These are phyloP conservation scores for Polysphondylium violaceum DNA, from an alignment of 78 protist species.

Conservation along the genomic window DNA sequence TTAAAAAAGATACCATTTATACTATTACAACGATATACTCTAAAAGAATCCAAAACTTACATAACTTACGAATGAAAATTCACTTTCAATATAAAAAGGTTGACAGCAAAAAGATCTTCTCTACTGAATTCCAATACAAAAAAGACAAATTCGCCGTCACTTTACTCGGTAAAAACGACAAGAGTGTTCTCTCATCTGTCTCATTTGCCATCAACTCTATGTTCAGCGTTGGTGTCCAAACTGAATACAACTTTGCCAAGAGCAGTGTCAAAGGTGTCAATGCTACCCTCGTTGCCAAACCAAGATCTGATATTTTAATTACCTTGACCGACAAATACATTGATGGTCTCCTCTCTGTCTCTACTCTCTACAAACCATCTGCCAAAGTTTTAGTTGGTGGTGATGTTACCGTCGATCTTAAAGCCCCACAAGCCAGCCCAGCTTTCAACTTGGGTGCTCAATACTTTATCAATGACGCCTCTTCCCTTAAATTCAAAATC, in stretches of 20 bases:
- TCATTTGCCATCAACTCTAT: conserved; percentile 4
- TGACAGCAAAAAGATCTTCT: conserved; percentile 22
- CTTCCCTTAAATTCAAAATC: conserved; percentile 19
- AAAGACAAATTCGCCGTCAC: conserved; percentile 66
- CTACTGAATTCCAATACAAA: conserved; percentile 59
- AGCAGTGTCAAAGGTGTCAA: conserved; percentile 20
- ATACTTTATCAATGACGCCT: conserved; percentile 15
- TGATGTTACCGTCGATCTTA: conserved; percentile 45
- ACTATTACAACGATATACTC: no score
- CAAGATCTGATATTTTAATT: background rate
- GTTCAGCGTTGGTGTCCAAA: conserved; percentile 31
- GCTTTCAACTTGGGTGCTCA: conserved; percentile 44
- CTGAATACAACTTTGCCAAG: background rate
- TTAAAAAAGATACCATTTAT: no score
- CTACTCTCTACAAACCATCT: conserved; percentile 22
- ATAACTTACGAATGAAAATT: no score
- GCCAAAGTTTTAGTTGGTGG: conserved; percentile 22
- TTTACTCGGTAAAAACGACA: conserved; percentile 8
- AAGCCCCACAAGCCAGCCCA: conserved; percentile 31
- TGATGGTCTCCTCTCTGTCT: background rate
- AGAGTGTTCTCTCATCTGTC: background rate
- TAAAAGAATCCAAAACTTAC: no score
- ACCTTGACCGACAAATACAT: background rate
- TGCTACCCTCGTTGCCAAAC: conserved; percentile 18
- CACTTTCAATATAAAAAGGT: no score